phyloP scores from a whole-genome alignment of 1,284 basidiomycete species.

The Cutaneotrichosporon daszewskae region DNA sequence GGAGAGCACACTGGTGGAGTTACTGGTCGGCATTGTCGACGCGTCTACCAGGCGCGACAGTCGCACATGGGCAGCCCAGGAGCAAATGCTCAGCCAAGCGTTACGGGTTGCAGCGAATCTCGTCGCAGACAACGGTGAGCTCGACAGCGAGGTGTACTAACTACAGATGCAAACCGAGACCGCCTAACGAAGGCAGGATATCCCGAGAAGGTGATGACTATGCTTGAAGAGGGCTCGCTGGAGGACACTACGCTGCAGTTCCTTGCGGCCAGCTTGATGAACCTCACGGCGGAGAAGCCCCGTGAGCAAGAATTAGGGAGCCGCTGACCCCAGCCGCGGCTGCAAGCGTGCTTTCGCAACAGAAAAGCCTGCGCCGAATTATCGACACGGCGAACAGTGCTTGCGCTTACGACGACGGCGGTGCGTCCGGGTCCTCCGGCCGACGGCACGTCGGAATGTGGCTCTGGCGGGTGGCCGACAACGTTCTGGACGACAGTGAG shows the following conservation, averaged over 20 bases:
- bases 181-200: conserved; percentile 18
- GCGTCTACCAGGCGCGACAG: no score
- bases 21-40: no score
- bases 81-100: no score
- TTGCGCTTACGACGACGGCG: conserved; percentile 3
- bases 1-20: no score
- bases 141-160: not conserved
- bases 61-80: no score
- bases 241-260: conserved; percentile 8
- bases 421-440: not conserved
- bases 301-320: conserved; percentile 19
- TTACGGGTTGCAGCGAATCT: conserved; percentile 39
- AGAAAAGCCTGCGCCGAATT: not conserved
- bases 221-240: not conserved
- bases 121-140: conserved; percentile 30
- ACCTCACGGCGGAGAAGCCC: conserved; percentile 25
- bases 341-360: not conserved
- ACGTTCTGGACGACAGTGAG: not conserved
- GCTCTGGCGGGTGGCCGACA: conserved; percentile 3
- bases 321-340: conserved; percentile 1
- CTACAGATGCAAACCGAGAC: conserved; percentile 24
- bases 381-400: not conserved
- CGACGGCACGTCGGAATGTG: not conserved
- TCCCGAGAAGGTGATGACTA: not conserved
- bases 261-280: conserved; percentile 30